A percentile compares a stretch with the other conserved stretches of the same genome.
Evolutionary conservation across 495 filamentous ascomycete species (phyloP).

Genomic region (Penicillium arizonense): DNA sequence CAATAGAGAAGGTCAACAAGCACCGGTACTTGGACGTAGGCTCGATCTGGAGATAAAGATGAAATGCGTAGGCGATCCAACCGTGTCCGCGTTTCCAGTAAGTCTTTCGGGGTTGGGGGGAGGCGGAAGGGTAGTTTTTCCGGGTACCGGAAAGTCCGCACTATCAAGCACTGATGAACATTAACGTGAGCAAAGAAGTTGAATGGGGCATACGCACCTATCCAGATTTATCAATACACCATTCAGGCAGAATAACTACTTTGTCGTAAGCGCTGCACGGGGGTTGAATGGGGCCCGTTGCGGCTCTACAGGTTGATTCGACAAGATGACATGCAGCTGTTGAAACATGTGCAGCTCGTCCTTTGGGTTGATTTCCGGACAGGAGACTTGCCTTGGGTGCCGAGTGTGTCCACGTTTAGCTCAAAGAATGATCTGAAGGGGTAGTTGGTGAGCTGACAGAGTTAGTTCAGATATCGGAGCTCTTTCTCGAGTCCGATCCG

Average conservation of each 20-base stretch:
- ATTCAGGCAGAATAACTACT: conserved; percentile 1
- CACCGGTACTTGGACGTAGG: not conserved
- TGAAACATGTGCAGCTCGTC: conserved; percentile 5
- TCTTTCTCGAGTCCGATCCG: not conserved
- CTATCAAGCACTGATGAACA: conserved; percentile 1
- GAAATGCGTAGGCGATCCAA: conserved; percentile 13
- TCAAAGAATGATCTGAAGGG: conserved; percentile 1
- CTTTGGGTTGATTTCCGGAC: not conserved
- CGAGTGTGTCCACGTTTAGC: not conserved
- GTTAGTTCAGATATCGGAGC: not conserved
- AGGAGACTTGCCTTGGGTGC: not conserved
- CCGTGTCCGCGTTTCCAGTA: conserved; percentile 32
- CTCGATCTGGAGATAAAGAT: conserved; percentile 5
- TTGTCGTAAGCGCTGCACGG: not conserved
- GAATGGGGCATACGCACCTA: conserved; percentile 17
- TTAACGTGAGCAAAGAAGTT: conserved; percentile 19
- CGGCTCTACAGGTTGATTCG: conserved; percentile 27
- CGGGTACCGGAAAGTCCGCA: conserved; percentile 18
- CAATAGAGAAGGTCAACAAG: conserved; percentile 3
- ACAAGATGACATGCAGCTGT: conserved; percentile 1
- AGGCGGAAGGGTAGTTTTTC: conserved; percentile 43
- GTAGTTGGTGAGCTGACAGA: not conserved
- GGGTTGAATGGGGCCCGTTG: conserved; percentile 4
- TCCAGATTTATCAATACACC: conserved; percentile 5
- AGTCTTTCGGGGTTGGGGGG: conserved; percentile 30